Conservation (phyloP, 176 grass and related monocot genomes). For the bread wheat (Triticum aestivum) region IWGSC_CS_RefSeq_v2.1 NC_057794.1:338694353-338694852, state of each 20-base stretch:
- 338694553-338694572: constrained; percentile 15
- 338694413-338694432: constrained; percentile 27
- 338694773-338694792: constrained; percentile 12
- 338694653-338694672: constrained; percentile 7
- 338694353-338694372: neutral
- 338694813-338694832: constrained; percentile 29
- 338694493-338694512: neutral
- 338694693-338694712: constrained; percentile 49
- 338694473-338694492: constrained; percentile 13
- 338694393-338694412: neutral
- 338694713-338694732: constrained; percentile 14
- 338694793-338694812: constrained; percentile 61
- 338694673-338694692: constrained; percentile 54
- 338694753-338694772: neutral
- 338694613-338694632: neutral
- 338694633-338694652: neutral
- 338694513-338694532: constrained; percentile 47
- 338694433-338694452: constrained; percentile 31
- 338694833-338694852: constrained; percentile 30
- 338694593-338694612: neutral
- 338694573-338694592: constrained; percentile 7
- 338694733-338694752: constrained; percentile 16
- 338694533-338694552: constrained; percentile 40
- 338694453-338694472: constrained; percentile 29
- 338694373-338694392: constrained; percentile 40